These are phyloP conservation scores for Volvariella surrecta DNA, from an alignment of 1,284 basidiomycete species.

Conservation along the genomic window DNA sequence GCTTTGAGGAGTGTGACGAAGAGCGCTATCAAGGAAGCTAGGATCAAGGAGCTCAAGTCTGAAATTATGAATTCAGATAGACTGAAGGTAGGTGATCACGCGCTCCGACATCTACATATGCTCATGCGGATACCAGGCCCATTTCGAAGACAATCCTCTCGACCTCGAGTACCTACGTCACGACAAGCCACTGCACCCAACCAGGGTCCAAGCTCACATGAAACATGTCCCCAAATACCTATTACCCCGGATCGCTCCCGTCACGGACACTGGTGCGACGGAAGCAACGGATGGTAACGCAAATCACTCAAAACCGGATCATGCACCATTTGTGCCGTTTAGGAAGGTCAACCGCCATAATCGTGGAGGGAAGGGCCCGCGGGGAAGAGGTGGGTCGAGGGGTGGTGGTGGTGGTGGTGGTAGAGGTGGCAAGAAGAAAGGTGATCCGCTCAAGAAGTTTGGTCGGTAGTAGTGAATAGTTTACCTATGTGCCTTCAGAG, in stretches of 20 bases:
- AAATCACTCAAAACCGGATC: neutral
- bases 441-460: conserved; percentile 74
- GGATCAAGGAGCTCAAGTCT: conserved; percentile 89
- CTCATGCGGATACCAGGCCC: conserved; percentile 49
- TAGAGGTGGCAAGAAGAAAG: conserved; percentile 54
- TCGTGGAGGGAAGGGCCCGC: conserved; percentile 41
- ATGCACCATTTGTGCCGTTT: conserved; percentile 61
- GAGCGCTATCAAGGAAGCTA: conserved; percentile 82
- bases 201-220: conserved; percentile 85
- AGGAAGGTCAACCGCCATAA: conserved; percentile 36
- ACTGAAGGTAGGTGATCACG: conserved; percentile 61
- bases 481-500: too few relatives aligned
- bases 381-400: conserved; percentile 40
- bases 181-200: conserved; percentile 89
- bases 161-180: conserved; percentile 92
- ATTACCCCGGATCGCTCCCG: conserved; percentile 73
- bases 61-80: conserved; percentile 96
- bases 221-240: conserved; percentile 95
- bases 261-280: conserved; percentile 13
- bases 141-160: conserved; percentile 96
- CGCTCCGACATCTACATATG: neutral
- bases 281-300: conserved; percentile 18
- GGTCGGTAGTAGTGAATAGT: conserved; percentile 24
- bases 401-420: conserved; percentile 29
- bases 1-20: conserved; percentile 86